Conservation (phyloP, 176 grass and related monocot species). For the Leersia perrieri region DNA sequence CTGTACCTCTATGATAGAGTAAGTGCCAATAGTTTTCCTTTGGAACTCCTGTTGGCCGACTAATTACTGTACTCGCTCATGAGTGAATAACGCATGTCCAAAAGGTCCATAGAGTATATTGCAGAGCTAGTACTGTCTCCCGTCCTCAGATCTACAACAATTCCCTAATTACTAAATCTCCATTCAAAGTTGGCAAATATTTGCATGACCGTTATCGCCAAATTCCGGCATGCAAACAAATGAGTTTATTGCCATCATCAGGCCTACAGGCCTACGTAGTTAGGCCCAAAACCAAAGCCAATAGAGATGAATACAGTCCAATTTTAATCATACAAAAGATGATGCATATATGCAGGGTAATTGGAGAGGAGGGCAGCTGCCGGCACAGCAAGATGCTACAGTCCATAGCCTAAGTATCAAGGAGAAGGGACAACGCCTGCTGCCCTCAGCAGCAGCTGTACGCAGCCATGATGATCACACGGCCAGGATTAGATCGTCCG, state of each 20-base stretch:
- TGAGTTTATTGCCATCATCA: too few relatives aligned
- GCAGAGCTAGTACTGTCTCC: neutral
- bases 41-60: neutral
- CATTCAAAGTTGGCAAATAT: too few relatives aligned
- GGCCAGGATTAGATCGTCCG: constrained; percentile 13
- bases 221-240: too few relatives aligned
- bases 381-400: constrained; percentile 20
- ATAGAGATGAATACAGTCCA: too few relatives aligned
- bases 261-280: too few relatives aligned
- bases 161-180: too few relatives aligned
- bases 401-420: neutral
- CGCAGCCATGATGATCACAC: neutral
- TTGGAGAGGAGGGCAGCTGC: constrained; percentile 22
- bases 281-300: too few relatives aligned
- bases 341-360: constrained; percentile 18
- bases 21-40: neutral
- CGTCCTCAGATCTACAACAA: neutral
- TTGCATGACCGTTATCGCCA: too few relatives aligned
- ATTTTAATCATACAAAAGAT: neutral
- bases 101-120: neutral
- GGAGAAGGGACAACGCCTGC: neutral
- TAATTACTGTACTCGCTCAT: neutral
- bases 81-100: neutral
- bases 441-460: neutral
- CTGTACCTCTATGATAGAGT: neutral